Evolutionary conservation across 768 basidiomycete species (phyloP), one percentile per base, ranked within the genome.

Genomic region (Tricholoma hemisulphureum): DNA sequence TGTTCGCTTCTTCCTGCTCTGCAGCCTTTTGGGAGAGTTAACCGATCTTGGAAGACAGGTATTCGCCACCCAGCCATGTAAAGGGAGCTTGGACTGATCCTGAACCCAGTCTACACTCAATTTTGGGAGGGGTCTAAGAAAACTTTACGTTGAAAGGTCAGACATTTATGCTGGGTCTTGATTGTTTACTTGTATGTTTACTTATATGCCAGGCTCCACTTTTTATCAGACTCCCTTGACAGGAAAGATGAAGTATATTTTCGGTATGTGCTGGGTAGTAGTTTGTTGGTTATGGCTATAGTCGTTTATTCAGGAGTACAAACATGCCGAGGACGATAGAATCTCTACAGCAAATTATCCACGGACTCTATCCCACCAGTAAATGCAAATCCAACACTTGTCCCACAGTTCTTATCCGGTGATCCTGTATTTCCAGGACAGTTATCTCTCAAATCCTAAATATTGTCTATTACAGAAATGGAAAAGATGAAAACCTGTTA

Each of bases 321-420:
- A 88, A 89, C 65, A 83, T 93, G 69, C 83, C 89, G 0, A 78
- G 91, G 31, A 92, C 90, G 5, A 84, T 86, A 14, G 88, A 92
- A 63, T 86, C 86, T 0, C 71, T 91, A 16, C 85, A 88, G 61
- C 85, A 93, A 61, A 76, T 92, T 32, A 75, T 89, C n/a, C 78
- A 85, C 51, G 90, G 90, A 1, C 68, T 93, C 48, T 93, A 91
- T 63, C 88, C 87, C 1, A 70, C 73, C 6, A 60, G 70, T 4
- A 82, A 83, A 65, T 84, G 81, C 60, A 70, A 69, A 7, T 62
- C 71, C 13, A 68, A 69, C n/a, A 72, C 77, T 11, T 59, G 77
- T 14, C 86, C 88, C 11, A 68, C 77, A 0, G 70, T 89, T 31
- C 68, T 83, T 31, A 70, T 88, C 54, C 79, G 88, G 88, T 88